Conservation (phyloP, 2,329 filamentous ascomycete genomes). For the Shiraia sp. region DNA sequence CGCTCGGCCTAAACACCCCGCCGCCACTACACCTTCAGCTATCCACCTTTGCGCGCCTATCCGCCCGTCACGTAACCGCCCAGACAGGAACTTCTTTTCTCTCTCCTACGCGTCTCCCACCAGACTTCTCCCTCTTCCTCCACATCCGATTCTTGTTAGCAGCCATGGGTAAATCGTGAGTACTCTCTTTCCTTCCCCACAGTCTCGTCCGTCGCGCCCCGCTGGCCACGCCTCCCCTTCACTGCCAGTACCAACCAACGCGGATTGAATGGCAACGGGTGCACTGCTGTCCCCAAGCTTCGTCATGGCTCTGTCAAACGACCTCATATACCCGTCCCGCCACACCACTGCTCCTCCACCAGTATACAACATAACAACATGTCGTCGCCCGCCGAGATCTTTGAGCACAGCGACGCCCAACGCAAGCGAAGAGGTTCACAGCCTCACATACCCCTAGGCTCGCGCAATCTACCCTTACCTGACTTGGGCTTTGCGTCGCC, state of each 20-base stretch:
- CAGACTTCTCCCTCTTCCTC: slow-evolving; percentile 5
- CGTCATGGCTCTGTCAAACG: slow-evolving; percentile 11
- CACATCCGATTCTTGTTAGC: slow-evolving; percentile 4
- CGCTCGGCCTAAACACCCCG: too few species aligned
- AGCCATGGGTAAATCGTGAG: slow-evolving; percentile 50
- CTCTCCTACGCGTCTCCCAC: slow-evolving; percentile 2
- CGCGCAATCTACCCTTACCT: slow-evolving; percentile 27
- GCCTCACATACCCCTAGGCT: slow-evolving; percentile 17
- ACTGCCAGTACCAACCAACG: slow-evolving; percentile 8
- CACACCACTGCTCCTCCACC: background rate
- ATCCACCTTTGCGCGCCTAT: too few species aligned
- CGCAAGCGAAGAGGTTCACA: slow-evolving; percentile 7
- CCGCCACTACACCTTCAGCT: too few species aligned
- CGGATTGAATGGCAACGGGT: slow-evolving; percentile 6
- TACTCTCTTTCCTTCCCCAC: slow-evolving; percentile 20
- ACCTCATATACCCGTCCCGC: slow-evolving; percentile 3
- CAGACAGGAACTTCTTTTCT: too few species aligned
- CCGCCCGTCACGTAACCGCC: too few species aligned
- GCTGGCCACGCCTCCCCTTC: slow-evolving; percentile 23
- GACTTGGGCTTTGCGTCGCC: slow-evolving; percentile 26
- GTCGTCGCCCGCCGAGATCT: too few species aligned
- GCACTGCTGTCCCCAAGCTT: slow-evolving; percentile 1
- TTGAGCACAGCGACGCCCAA: background rate
- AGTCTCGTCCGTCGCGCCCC: slow-evolving; percentile 16
- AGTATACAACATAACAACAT: background rate